phyloP scores from a whole-genome alignment of 2,329 filamentous ascomycete genomes.

The Aspergillus sp. region DNA sequence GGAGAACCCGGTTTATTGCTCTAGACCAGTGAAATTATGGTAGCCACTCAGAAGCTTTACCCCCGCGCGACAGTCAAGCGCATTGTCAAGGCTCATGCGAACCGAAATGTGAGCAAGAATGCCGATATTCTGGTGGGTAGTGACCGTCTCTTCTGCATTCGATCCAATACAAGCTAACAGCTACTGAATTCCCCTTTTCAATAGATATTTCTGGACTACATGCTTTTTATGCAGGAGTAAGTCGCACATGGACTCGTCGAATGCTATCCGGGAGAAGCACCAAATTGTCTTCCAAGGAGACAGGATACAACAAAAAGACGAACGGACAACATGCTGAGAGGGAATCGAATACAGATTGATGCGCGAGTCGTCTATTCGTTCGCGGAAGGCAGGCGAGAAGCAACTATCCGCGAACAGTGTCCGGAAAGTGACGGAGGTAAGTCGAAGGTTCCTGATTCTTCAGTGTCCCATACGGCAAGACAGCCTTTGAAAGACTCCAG shows the following conservation, averaged over 20 bases:
- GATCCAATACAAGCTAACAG: too few relatives aligned
- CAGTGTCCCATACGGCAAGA: background rate
- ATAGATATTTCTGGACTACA: slow-evolving; percentile 78
- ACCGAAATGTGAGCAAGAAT: slow-evolving; percentile 73
- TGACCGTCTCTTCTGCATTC: background rate
- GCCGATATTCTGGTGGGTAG: slow-evolving; percentile 69
- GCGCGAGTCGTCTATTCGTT: slow-evolving; percentile 70
- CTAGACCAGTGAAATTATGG: slow-evolving; percentile 39
- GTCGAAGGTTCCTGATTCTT: slow-evolving; percentile 15
- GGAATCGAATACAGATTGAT: slow-evolving; percentile 52
- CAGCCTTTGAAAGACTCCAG: background rate
- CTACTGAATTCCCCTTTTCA: background rate
- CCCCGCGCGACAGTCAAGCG: slow-evolving; percentile 79
- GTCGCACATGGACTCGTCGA: slow-evolving; percentile 13
- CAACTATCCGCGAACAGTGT: slow-evolving; percentile 68
- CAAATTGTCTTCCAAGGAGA: background rate
- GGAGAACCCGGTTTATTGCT: background rate
- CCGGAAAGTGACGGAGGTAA: slow-evolving; percentile 68
- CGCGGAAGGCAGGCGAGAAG: slow-evolving; percentile 66
- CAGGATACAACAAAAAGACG: background rate
- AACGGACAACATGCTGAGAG: background rate
- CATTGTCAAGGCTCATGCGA: slow-evolving; percentile 82
- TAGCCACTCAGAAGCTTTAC: slow-evolving; percentile 66
- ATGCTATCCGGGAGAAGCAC: background rate
- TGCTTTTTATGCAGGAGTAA: slow-evolving; percentile 67